A percentile compares a stretch with the other conserved stretches of the same genome.
Evolutionary conservation across 495 filamentous ascomycete genomes (phyloP).

Genomic region (Penicillium canariense): DNA sequence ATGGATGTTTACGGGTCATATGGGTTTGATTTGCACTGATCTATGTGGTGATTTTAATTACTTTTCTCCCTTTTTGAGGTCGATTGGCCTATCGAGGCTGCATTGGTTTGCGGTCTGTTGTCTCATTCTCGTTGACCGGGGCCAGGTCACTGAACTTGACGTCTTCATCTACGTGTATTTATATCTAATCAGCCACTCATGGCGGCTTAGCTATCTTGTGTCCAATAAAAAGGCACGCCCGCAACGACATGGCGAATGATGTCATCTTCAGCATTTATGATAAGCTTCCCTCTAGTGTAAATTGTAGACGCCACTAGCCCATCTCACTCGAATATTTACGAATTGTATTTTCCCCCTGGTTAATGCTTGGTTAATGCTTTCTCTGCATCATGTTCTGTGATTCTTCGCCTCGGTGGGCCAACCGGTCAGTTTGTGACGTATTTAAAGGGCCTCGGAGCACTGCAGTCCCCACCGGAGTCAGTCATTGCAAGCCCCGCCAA

Average conservation of each 20-base stretch:
- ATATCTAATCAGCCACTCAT: constrained; percentile 1
- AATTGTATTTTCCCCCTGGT: background rate
- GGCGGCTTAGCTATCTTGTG: background rate
- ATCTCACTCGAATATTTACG: background rate
- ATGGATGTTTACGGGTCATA: background rate
- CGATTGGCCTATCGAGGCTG: background rate
- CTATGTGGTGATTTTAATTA: background rate
- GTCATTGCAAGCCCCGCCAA: constrained; percentile 24
- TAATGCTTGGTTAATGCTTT: too few species aligned
- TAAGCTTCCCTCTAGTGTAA: background rate
- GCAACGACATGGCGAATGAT: constrained; percentile 7
- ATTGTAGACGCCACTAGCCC: background rate
- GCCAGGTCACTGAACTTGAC: background rate
- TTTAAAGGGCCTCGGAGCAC: constrained; percentile 23
- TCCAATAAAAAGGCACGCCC: constrained; percentile 11
- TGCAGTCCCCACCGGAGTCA: constrained; percentile 30
- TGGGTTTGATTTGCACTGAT: background rate
- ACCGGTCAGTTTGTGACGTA: constrained; percentile 21
- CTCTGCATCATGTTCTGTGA: too few species aligned
- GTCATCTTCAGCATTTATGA: constrained; percentile 3
- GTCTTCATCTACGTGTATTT: constrained; percentile 11
- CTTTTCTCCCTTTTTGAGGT: background rate
- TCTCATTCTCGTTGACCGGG: background rate
- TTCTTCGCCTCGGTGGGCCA: background rate
- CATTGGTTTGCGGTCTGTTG: background rate